Percentiles rank a stretch among this genome's conserved stretches.
Conservation (phyloP, 345 rosid species). For the Garcia nutans region DNA sequence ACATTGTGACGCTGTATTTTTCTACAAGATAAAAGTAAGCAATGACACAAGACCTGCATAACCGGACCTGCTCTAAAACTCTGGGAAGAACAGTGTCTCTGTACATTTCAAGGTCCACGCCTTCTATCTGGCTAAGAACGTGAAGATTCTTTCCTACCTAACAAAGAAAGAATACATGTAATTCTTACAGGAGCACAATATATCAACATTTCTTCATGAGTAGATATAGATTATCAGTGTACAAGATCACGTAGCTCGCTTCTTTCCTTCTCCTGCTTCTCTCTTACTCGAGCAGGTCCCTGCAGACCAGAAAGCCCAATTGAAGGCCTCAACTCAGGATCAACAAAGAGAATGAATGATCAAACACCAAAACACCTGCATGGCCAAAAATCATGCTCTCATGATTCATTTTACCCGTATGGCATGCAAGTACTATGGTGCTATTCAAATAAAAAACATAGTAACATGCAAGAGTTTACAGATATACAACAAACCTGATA, state of each 20-base stretch:
- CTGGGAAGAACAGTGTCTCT: slow-evolving; percentile 92
- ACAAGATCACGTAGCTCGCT: slow-evolving; percentile 99
- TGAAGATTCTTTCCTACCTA: slow-evolving; percentile 99
- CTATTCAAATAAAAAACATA: slow-evolving; percentile 51
- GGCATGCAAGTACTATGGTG: slow-evolving; percentile 58
- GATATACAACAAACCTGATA: slow-evolving; percentile 87
- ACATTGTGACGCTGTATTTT: neutral
- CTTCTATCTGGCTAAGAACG: slow-evolving; percentile 95
- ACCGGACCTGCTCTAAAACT: slow-evolving; percentile 88
- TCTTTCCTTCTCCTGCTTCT: slow-evolving; percentile 96
- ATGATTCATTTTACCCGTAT: slow-evolving; percentile 59
- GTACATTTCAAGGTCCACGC: slow-evolving; percentile 89
- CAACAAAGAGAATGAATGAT: slow-evolving; percentile 87
- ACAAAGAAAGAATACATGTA: slow-evolving; percentile 12
- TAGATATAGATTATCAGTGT: slow-evolving; percentile 45
- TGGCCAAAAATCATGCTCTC: slow-evolving; percentile 93
- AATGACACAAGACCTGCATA: slow-evolving; percentile 4
- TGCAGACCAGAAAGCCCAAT: slow-evolving; percentile 99
- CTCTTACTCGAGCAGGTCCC: slow-evolving; percentile 98
- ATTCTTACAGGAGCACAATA: neutral
- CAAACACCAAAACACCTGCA: slow-evolving; percentile 91
- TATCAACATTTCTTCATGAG: slow-evolving; percentile 16
- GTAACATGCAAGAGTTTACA: slow-evolving; percentile 39
- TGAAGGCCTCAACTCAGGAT: slow-evolving; percentile 97
- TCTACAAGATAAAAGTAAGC: neutral